phyloP scores from a whole-genome alignment of 75 land plant genomes.

The Cryptomeria japonica region DNA sequence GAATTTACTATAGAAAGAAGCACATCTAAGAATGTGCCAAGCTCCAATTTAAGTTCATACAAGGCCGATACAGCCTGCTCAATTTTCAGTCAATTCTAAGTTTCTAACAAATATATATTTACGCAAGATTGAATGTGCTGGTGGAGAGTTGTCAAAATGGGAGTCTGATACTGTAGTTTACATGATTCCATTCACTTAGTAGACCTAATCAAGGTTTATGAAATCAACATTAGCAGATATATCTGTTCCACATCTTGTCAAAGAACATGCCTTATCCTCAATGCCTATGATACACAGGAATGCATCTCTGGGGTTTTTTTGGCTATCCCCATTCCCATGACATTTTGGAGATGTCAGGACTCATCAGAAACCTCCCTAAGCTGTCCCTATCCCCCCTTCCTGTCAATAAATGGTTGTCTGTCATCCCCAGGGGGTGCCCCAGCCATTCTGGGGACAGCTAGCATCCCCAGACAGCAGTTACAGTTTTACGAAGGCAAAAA shows the following conservation, averaged over 20 bases:
- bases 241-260: too few species aligned
- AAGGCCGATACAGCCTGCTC: neutral
- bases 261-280: neutral
- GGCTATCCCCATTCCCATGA: too few species aligned
- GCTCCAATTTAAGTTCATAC: neutral
- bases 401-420: too few species aligned
- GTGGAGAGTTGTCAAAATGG: neutral
- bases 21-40: neutral
- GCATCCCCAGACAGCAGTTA: too few species aligned
- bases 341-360: too few species aligned
- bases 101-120: neutral
- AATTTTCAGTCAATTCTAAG: neutral
- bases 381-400: too few species aligned
- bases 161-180: neutral
- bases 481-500: too few species aligned
- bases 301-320: too few species aligned
- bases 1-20: neutral
- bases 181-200: neutral
- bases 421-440: too few species aligned
- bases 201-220: neutral
- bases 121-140: neutral
- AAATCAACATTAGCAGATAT: neutral
- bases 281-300: neutral
- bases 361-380: too few species aligned
- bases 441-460: too few species aligned